These are phyloP conservation scores for Pseudogymnoascus sp. DNA, from an alignment of 2,329 filamentous ascomycete species.

Conservation along the genomic window DNA sequence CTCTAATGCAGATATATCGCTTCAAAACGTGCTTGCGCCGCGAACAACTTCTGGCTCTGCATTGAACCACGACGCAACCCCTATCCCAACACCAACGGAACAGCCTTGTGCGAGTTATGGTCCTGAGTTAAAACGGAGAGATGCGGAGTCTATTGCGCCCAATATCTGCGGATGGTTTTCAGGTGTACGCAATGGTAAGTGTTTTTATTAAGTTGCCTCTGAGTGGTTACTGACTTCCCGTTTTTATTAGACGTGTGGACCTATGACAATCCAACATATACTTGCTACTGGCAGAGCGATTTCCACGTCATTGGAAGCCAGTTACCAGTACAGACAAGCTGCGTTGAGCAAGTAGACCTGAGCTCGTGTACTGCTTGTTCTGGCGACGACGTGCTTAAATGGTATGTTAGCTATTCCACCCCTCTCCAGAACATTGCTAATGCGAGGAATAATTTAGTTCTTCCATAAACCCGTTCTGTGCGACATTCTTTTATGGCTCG, in stretches of 20 bases:
- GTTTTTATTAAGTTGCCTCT: too few species aligned
- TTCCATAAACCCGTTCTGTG: not conserved
- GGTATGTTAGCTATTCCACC: not conserved
- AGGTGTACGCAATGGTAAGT: not conserved
- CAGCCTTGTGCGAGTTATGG: not conserved
- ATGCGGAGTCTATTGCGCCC: not conserved
- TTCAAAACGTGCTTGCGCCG: not conserved
- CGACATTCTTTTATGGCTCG: too few species aligned
- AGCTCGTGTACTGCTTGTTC: not conserved
- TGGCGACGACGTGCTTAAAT: not conserved
- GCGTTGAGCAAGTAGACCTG: not conserved
- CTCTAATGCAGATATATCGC: not conserved
- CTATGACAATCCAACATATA: too few species aligned
- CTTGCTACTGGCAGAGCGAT: too few species aligned
- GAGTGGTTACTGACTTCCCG: too few species aligned
- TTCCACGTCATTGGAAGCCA: not conserved
- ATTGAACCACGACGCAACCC: not conserved
- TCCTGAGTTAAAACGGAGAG: not conserved
- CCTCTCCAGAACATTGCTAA: not conserved
- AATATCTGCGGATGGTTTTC: not conserved
- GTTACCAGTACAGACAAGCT: not conserved
- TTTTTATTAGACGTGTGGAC: too few species aligned
- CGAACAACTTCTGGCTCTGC: not conserved
- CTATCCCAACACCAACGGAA: not conserved
- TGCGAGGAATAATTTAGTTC: not conserved